These are phyloP conservation scores for Plasmopara halstedii DNA, from an alignment of 352 stramenopile species.

Conservation along the genomic window DNA sequence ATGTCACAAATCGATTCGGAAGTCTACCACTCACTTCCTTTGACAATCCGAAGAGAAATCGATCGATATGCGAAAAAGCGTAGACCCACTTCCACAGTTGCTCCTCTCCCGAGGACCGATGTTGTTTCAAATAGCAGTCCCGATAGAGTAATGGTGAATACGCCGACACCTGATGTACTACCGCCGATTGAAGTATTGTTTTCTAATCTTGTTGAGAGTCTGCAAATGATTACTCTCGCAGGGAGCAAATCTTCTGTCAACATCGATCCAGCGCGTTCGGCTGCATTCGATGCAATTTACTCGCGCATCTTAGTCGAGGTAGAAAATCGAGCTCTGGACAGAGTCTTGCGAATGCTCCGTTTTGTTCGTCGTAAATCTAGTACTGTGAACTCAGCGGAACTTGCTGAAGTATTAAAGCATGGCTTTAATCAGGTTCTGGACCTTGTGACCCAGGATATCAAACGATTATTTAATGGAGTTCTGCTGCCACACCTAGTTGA, in stretches of 20 bases:
- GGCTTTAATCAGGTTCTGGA: slow-evolving; percentile 60
- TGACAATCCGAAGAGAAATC: slow-evolving; percentile 62
- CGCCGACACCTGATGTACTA: slow-evolving; percentile 6
- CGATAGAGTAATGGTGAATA: slow-evolving; percentile 9
- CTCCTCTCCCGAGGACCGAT: slow-evolving; percentile 3
- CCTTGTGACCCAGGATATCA: slow-evolving; percentile 53
- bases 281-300: slow-evolving; percentile 68
- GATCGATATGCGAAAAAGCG: slow-evolving; percentile 51
- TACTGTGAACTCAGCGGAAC: background rate
- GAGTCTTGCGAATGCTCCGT: slow-evolving; percentile 57
- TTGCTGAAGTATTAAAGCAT: slow-evolving; percentile 9
- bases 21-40: slow-evolving; percentile 65
- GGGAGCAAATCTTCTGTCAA: background rate
- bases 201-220: slow-evolving; percentile 19
- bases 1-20: slow-evolving; percentile 76
- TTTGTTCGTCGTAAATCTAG: slow-evolving; percentile 52
- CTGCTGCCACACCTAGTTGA: slow-evolving; percentile 32
- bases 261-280: slow-evolving; percentile 2
- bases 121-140: background rate
- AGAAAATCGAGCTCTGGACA: slow-evolving; percentile 45
- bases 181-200: slow-evolving; percentile 53
- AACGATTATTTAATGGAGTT: slow-evolving; percentile 34
- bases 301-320: slow-evolving; percentile 65
- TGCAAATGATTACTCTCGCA: slow-evolving; percentile 2
- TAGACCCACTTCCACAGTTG: slow-evolving; percentile 13